Evolutionary conservation across 2,329 filamentous ascomycete genomes (phyloP).

Genomic region (Neospermospora avenae): DNA sequence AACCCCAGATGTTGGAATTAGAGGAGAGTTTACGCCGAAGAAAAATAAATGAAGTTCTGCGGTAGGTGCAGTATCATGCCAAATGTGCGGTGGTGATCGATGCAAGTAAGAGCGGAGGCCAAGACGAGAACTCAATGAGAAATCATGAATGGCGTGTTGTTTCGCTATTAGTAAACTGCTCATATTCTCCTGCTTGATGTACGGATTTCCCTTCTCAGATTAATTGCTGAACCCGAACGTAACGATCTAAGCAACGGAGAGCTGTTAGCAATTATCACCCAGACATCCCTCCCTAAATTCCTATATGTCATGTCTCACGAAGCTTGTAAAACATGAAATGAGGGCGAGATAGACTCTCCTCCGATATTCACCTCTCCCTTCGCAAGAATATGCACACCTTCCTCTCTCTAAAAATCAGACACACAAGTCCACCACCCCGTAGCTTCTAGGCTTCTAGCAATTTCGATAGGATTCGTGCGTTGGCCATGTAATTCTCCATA

Average conservation of each 20-base stretch:
- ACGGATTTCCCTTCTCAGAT: slow-evolving; percentile 57
- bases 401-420: slow-evolving; percentile 62
- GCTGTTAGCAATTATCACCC: no score
- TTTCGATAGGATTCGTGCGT: slow-evolving; percentile 61
- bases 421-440: slow-evolving; percentile 65
- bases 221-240: slow-evolving; percentile 60
- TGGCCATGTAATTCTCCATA: slow-evolving; percentile 64
- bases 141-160: slow-evolving; percentile 62
- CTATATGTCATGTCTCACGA: no score
- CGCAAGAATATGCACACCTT: slow-evolving; percentile 41
- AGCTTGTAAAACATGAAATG: no score
- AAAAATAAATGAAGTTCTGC: no score
- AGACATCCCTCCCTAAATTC: no score
- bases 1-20: not conserved
- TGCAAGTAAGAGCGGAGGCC: no score
- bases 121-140: not conserved
- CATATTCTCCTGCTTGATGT: slow-evolving; percentile 62
- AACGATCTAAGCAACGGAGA: no score
- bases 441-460: slow-evolving; percentile 60
- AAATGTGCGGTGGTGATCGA: no score
- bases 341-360: no score
- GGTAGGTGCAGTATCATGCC: no score
- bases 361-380: slow-evolving; percentile 35
- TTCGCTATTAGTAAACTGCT: slow-evolving; percentile 61
- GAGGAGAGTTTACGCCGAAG: not conserved